Evolutionary conservation across 495 filamentous ascomycete species (phyloP).

Genomic region (Margaritispora aquatica): DNA sequence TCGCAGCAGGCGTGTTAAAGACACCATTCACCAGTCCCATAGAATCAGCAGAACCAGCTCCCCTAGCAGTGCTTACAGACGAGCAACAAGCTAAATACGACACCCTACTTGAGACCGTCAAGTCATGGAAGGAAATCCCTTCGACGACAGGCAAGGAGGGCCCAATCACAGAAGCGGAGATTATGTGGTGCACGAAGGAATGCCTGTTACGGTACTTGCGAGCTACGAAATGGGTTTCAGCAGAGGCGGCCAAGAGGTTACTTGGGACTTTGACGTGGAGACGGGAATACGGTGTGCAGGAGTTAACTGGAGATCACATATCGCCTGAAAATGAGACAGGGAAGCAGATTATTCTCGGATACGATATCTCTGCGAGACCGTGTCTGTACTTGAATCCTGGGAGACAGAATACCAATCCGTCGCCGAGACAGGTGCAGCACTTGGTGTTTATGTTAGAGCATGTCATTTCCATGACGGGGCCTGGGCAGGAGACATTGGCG

Average conservation of each 20-base stretch:
- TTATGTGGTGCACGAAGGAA: slow-evolving; percentile 84
- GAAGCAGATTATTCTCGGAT: slow-evolving; percentile 86
- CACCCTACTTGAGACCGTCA: slow-evolving; percentile 57
- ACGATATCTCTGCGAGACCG: slow-evolving; percentile 73
- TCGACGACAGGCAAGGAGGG: slow-evolving; percentile 50
- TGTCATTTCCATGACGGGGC: slow-evolving; percentile 77
- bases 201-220: slow-evolving; percentile 90
- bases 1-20: slow-evolving; percentile 41
- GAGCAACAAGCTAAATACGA: slow-evolving; percentile 86
- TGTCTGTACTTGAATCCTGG: slow-evolving; percentile 86
- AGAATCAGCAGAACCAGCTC: slow-evolving; percentile 43
- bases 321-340: slow-evolving; percentile 90
- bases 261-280: slow-evolving; percentile 80
- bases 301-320: slow-evolving; percentile 75
- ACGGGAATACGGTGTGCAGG: slow-evolving; percentile 73
- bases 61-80: slow-evolving; percentile 49
- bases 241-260: slow-evolving; percentile 70
- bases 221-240: slow-evolving; percentile 82
- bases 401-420: slow-evolving; percentile 84
- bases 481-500: slow-evolving; percentile 78
- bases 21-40: slow-evolving; percentile 65
- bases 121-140: slow-evolving; percentile 65
- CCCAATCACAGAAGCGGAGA: slow-evolving; percentile 72
- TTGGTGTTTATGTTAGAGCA: slow-evolving; percentile 94
- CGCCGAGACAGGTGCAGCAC: slow-evolving; percentile 87